Percentiles rank a stretch among this genome's conserved stretches.
Evolutionary conservation across 1,284 basidiomycete genomes (phyloP).

Genomic region (Chondrostereum purpureum): DNA sequence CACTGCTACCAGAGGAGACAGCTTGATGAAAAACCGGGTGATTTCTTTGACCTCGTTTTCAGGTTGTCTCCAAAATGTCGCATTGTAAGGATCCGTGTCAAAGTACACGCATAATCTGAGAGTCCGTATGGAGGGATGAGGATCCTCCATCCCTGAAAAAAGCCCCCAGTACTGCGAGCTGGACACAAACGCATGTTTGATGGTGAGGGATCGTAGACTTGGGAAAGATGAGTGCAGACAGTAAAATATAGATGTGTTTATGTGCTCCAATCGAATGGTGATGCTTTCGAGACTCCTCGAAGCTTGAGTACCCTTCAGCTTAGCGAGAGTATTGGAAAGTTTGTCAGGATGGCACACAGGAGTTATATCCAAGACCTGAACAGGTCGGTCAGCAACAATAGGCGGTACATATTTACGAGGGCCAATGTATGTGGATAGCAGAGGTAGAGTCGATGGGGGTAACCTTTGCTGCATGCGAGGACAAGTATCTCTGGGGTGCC

Average conservation of each 20-base stretch:
- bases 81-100: slow-evolving; percentile 1
- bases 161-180: neutral
- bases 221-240: slow-evolving; percentile 1
- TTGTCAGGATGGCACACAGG: neutral
- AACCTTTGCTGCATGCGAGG: neutral
- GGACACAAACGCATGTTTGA: neutral
- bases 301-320: neutral
- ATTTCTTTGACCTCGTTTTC: neutral
- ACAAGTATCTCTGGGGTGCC: neutral
- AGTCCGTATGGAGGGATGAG: neutral
- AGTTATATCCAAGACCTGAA: neutral
- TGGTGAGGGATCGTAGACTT: neutral
- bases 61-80: neutral
- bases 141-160: neutral
- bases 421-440: neutral
- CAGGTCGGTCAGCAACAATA: neutral
- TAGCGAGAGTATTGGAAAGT: neutral
- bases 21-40: neutral
- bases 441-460: neutral
- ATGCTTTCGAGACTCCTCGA: neutral
- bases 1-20: neutral
- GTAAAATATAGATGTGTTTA: neutral
- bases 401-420: neutral
- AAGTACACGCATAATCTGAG: neutral
- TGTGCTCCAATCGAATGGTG: neutral